These are phyloP conservation scores for Schizonepeta tenuifolia DNA, from an alignment of 257 asterid genomes.

Conservation along the genomic window DNA sequence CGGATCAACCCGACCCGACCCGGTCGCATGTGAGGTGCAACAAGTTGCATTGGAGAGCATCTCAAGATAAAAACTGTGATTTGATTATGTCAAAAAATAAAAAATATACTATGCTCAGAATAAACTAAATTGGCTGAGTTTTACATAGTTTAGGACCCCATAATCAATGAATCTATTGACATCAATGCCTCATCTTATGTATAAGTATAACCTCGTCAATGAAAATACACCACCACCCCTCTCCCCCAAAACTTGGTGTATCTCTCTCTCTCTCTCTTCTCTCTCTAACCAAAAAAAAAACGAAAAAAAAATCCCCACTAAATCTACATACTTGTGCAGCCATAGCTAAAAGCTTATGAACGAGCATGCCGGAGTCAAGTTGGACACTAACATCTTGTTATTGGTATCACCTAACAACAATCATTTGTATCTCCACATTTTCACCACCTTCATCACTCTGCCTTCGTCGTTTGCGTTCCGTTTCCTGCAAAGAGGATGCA, in stretches of 20 bases:
- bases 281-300: no score
- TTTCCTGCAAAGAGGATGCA: background rate
- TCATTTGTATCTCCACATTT: background rate
- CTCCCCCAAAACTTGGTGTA: background rate
- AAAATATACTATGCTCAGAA: no score
- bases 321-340: background rate
- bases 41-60: no score
- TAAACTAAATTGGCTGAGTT: background rate
- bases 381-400: constrained; percentile 10
- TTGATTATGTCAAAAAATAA: no score
- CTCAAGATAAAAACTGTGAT: no score
- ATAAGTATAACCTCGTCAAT: background rate
- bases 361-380: background rate
- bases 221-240: background rate
- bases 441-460: background rate
- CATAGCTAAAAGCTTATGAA: background rate
- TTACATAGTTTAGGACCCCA: background rate
- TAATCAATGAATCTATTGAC: constrained; percentile 1
- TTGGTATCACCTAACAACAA: constrained; percentile 19
- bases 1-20: no score
- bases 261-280: no score
- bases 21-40: no score
- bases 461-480: background rate
- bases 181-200: background rate
- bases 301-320: background rate